Conservation (phyloP, 2,329 filamentous ascomycete species). For the Proliferodiscus dingleyae region DNA sequence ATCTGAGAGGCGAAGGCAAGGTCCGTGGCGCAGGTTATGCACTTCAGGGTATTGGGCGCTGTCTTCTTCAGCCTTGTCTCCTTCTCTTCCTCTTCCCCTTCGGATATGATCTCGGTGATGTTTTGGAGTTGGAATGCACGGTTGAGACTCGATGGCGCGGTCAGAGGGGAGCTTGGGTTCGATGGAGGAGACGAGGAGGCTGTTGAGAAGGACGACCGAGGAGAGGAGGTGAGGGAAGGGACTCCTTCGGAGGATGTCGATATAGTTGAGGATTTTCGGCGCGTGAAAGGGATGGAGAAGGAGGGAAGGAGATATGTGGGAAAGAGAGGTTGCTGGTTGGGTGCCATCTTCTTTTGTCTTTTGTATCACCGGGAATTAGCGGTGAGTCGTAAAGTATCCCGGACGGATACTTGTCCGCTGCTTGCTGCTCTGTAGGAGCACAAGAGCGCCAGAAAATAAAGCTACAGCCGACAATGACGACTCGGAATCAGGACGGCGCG, state of each 20-base stretch:
- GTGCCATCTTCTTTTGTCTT: slow-evolving; percentile 23
- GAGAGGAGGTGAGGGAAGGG: slow-evolving; percentile 35
- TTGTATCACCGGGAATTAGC: too few relatives aligned
- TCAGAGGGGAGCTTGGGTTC: slow-evolving; percentile 10
- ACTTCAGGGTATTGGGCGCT: slow-evolving; percentile 52
- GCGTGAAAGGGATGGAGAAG: slow-evolving; percentile 42
- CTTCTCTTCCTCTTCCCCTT: background rate
- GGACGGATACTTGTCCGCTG: too few relatives aligned
- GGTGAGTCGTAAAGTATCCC: too few relatives aligned
- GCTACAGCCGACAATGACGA: background rate
- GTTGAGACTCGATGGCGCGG: slow-evolving; percentile 11
- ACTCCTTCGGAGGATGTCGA: slow-evolving; percentile 22
- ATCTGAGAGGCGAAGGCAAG: slow-evolving; percentile 58
- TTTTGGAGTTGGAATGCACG: too few relatives aligned
- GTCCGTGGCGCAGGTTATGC: slow-evolving; percentile 53
- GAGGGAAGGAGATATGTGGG: slow-evolving; percentile 49
- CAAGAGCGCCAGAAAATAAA: too few relatives aligned
- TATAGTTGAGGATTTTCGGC: slow-evolving; percentile 33
- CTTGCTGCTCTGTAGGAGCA: too few relatives aligned
- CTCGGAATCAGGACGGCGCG: background rate
- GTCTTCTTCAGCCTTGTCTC: slow-evolving; percentile 25
- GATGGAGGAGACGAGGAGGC: slow-evolving; percentile 21
- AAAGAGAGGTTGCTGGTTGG: slow-evolving; percentile 33
- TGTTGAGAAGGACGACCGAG: slow-evolving; percentile 26
- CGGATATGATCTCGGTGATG: slow-evolving; percentile 29